Evolutionary conservation across 495 filamentous ascomycete genomes (phyloP).

Genomic region (Aspergillus homomorphus): DNA sequence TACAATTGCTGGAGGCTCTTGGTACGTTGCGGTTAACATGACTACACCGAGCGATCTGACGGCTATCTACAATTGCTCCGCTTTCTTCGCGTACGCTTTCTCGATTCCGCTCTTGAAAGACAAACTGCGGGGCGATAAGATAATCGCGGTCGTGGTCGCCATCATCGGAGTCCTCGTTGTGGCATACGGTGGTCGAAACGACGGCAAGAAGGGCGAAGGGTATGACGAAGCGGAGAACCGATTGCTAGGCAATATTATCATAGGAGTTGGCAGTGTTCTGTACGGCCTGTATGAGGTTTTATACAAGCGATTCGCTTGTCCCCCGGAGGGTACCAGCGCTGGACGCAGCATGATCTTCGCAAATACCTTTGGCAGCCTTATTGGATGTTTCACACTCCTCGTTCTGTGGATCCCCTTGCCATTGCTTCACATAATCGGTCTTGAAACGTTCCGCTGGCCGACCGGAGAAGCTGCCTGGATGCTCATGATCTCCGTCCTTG

Average conservation of each 20-base stretch:
- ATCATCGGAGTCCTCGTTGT: constrained; percentile 87
- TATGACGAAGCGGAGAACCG: constrained; percentile 55
- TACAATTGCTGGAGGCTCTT: constrained; percentile 87
- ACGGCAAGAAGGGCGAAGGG: constrained; percentile 46
- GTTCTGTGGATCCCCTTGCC: constrained; percentile 93
- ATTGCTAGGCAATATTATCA: constrained; percentile 81
- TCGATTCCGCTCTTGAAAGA: constrained; percentile 86
- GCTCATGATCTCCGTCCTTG: constrained; percentile 71
- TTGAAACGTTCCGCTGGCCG: constrained; percentile 81
- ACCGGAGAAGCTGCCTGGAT: constrained; percentile 72
- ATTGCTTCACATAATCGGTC: constrained; percentile 69
- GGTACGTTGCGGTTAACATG: constrained; percentile 92
- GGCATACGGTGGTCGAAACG: constrained; percentile 73
- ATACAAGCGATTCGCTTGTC: constrained; percentile 89
- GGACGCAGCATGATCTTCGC: constrained; percentile 87
- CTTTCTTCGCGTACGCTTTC: constrained; percentile 97
- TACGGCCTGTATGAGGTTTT: constrained; percentile 97
- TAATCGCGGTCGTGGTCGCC: constrained; percentile 77
- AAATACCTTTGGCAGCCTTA: constrained; percentile 82
- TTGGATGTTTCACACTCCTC: constrained; percentile 76
- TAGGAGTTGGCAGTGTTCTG: constrained; percentile 86
- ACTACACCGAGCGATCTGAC: constrained; percentile 91
- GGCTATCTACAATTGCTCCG: constrained; percentile 98
- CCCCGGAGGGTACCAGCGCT: constrained; percentile 80
- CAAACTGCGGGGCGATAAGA: constrained; percentile 73